These are phyloP conservation scores for Gnetum montanum DNA, from an alignment of 75 land plant genomes.

Conservation along the genomic window DNA sequence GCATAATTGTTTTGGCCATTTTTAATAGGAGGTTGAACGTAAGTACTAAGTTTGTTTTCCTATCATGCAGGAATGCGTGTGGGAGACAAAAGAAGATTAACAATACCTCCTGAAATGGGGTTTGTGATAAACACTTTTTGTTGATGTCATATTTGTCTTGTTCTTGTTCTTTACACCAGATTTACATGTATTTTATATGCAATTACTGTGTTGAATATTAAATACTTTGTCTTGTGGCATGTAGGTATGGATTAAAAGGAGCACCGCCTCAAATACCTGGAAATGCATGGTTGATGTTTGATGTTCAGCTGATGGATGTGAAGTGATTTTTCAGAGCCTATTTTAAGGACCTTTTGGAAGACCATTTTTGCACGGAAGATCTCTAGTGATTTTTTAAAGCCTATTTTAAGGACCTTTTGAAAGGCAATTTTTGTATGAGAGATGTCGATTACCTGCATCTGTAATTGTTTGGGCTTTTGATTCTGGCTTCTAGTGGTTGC, in stretches of 20 bases:
- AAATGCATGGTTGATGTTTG: conserved; percentile 84
- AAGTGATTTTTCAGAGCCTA: no score
- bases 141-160: background rate
- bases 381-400: no score
- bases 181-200: background rate
- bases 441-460: no score
- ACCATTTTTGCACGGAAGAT: no score
- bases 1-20: no score
- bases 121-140: conserved; percentile 11
- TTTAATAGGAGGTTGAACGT: no score
- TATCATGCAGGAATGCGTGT: conserved; percentile 85
- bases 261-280: conserved; percentile 59
- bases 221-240: background rate
- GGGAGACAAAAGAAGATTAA: conserved; percentile 88
- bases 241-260: conserved; percentile 69
- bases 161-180: background rate
- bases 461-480: no score
- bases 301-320: conserved; percentile 81
- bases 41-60: background rate
- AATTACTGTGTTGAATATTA: background rate
- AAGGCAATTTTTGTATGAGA: no score
- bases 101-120: conserved; percentile 93
- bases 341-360: no score
- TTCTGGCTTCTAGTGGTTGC: no score
- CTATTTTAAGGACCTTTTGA: no score